A percentile compares a stretch with the other conserved stretches of the same genome.
Evolutionary conservation across 768 basidiomycete species (phyloP).

Genomic region (Cystobasidiopsis lactophilus): DNA sequence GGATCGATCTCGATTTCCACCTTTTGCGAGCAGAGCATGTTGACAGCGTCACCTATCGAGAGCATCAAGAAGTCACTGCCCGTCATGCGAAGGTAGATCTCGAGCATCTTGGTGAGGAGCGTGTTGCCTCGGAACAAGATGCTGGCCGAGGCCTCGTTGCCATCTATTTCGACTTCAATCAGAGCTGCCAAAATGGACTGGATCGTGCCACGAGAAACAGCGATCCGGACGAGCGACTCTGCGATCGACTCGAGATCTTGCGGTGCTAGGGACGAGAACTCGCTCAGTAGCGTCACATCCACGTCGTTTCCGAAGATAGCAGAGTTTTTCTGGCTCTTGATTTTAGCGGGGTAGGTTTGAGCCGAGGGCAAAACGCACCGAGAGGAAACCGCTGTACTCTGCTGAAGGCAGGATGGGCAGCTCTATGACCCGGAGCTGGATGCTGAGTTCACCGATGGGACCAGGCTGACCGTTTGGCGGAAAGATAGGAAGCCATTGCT

Average conservation of each 20-base stretch:
- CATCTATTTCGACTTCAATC: slow-evolving; percentile 47
- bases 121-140: slow-evolving; percentile 37
- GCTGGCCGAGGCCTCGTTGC: slow-evolving; percentile 38
- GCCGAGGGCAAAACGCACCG: slow-evolving; percentile 28
- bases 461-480: slow-evolving; percentile 3
- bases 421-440: slow-evolving; percentile 58
- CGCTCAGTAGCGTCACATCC: slow-evolving; percentile 31
- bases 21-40: slow-evolving; percentile 46
- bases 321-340: slow-evolving; percentile 21
- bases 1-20: slow-evolving; percentile 67
- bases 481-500: slow-evolving; percentile 54
- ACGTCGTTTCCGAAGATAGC: slow-evolving; percentile 5
- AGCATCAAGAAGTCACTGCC: slow-evolving; percentile 59
- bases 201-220: slow-evolving; percentile 29
- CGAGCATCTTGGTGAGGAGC: slow-evolving; percentile 40
- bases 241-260: slow-evolving; percentile 40
- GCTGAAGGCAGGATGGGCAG: slow-evolving; percentile 54
- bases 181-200: slow-evolving; percentile 48
- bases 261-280: slow-evolving; percentile 42
- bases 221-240: slow-evolving; percentile 40
- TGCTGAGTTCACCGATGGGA: slow-evolving; percentile 44
- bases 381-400: slow-evolving; percentile 39
- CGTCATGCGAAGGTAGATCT: slow-evolving; percentile 57
- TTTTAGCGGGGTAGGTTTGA: slow-evolving; percentile 33
- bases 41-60: slow-evolving; percentile 49